Evolutionary conservation across 2,329 filamentous ascomycete genomes (phyloP).

Genomic region (Apiospora phragmitis): DNA sequence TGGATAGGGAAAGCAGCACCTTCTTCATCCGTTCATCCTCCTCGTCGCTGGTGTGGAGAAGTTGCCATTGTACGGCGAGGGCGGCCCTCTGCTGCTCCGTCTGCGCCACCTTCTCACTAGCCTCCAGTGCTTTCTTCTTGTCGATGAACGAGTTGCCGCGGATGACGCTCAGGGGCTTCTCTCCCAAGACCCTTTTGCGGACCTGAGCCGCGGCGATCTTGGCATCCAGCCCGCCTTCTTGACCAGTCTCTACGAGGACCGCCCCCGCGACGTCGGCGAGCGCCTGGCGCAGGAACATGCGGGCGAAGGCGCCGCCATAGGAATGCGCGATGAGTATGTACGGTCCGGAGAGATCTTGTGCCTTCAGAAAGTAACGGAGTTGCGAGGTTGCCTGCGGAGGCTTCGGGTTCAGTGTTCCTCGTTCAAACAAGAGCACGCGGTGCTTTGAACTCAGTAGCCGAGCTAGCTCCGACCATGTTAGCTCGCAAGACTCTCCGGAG

Average conservation of each 20-base stretch:
- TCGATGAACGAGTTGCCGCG: slow-evolving; percentile 25
- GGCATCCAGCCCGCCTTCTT: slow-evolving; percentile 28
- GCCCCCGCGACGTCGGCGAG: slow-evolving; percentile 20
- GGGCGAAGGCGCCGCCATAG: slow-evolving; percentile 31
- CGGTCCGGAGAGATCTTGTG: slow-evolving; percentile 16
- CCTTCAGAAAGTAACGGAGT: slow-evolving; percentile 20
- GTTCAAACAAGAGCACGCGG: slow-evolving; percentile 26
- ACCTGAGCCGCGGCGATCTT: slow-evolving; percentile 23
- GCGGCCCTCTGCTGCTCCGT: background rate
- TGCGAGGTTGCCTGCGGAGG: slow-evolving; percentile 19
- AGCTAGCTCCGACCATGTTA: slow-evolving; percentile 26
- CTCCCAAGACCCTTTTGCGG: slow-evolving; percentile 18
- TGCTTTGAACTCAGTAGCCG: slow-evolving; percentile 17
- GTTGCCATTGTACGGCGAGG: slow-evolving; percentile 17
- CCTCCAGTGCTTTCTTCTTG: slow-evolving; percentile 22
- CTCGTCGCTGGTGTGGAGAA: slow-evolving; percentile 22
- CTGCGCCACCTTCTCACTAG: slow-evolving; percentile 7
- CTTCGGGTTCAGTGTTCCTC: slow-evolving; percentile 18
- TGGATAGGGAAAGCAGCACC: slow-evolving; percentile 26
- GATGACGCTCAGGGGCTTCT: slow-evolving; percentile 27
- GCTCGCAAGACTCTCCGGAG: slow-evolving; percentile 27
- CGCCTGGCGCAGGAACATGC: slow-evolving; percentile 24
- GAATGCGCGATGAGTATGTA: slow-evolving; percentile 31
- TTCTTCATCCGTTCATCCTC: slow-evolving; percentile 30
- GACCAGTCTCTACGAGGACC: slow-evolving; percentile 32